Conservation (phyloP, 108 stramenopile genomes). For the Nannochloropsis salina region DNA sequence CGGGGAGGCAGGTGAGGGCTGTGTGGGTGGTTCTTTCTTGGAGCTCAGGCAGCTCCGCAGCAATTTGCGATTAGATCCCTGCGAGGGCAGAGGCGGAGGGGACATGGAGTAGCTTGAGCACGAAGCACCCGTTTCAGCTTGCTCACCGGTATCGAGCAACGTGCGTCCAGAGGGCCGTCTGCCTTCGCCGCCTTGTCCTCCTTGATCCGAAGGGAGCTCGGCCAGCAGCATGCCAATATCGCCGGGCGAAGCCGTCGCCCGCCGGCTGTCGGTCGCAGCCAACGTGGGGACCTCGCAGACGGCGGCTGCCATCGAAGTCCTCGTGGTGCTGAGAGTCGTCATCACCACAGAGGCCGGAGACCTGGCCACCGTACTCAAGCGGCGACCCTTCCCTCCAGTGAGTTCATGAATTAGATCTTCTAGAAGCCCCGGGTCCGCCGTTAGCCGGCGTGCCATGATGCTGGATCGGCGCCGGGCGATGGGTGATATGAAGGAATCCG, state of each 20-base stretch:
- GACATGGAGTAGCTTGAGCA: background rate
- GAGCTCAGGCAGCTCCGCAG: constrained; percentile 40
- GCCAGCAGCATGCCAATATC: constrained; percentile 3
- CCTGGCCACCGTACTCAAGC: background rate
- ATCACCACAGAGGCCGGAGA: background rate
- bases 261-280: background rate
- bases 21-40: constrained; percentile 23
- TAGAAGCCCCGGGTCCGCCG: background rate
- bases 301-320: background rate
- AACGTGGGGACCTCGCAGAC: background rate
- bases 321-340: background rate
- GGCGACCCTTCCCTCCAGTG: background rate
- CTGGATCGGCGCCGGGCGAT: constrained; percentile 11
- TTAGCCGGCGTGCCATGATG: constrained; percentile 4
- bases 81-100: background rate
- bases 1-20: background rate
- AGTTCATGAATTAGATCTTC: constrained; percentile 17
- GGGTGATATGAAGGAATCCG: background rate
- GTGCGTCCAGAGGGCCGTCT: background rate
- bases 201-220: background rate
- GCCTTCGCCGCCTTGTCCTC: background rate
- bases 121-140: background rate
- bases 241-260: background rate
- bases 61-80: constrained; percentile 20
- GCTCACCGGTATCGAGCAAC: background rate